Evolutionary conservation across 208 protist genomes (phyloP).

Genomic region (Trypanosoma mega): DNA sequence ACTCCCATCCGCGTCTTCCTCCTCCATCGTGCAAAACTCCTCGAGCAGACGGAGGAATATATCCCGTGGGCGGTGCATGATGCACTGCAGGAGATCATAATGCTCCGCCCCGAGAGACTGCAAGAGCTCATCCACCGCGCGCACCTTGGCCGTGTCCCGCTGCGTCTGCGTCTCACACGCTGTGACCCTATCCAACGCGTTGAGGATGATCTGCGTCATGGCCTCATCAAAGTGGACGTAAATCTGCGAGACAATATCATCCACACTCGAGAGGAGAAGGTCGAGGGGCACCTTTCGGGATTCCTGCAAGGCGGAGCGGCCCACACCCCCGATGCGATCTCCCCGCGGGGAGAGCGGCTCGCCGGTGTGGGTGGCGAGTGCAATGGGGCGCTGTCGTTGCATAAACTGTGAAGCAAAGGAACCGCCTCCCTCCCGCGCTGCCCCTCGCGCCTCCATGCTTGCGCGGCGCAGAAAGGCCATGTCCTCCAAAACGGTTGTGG

Average conservation of each 20-base stretch:
- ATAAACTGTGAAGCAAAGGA: slow-evolving; percentile 71
- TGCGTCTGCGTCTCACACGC: slow-evolving; percentile 65
- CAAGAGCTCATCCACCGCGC: slow-evolving; percentile 73
- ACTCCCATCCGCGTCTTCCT: slow-evolving; percentile 41
- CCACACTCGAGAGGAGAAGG: slow-evolving; percentile 77
- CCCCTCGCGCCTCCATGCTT: too few species aligned
- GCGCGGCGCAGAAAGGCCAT: slow-evolving; percentile 2
- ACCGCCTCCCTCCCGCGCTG: too few species aligned
- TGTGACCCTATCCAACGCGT: slow-evolving; percentile 81
- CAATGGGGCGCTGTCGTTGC: slow-evolving; percentile 68
- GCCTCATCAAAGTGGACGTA: slow-evolving; percentile 90
- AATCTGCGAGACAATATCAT: slow-evolving; percentile 89
- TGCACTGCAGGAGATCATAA: slow-evolving; percentile 81
- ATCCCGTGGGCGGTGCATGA: slow-evolving; percentile 80
- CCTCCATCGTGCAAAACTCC: slow-evolving; percentile 87
- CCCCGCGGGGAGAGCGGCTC: slow-evolving; percentile 79
- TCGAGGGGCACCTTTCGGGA: slow-evolving; percentile 77
- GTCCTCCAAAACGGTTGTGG: slow-evolving; percentile 37
- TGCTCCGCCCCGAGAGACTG: slow-evolving; percentile 77
- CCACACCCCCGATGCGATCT: slow-evolving; percentile 59
- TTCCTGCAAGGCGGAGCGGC: slow-evolving; percentile 59
- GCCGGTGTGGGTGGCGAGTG: slow-evolving; percentile 65
- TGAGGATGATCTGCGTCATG: slow-evolving; percentile 87
- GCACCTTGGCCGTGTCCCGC: slow-evolving; percentile 58
- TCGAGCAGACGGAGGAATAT: slow-evolving; percentile 84